Base-by-base conservation (phyloP, 139 green algal species). In the Chlamydomonas asymmetrica region DNA sequence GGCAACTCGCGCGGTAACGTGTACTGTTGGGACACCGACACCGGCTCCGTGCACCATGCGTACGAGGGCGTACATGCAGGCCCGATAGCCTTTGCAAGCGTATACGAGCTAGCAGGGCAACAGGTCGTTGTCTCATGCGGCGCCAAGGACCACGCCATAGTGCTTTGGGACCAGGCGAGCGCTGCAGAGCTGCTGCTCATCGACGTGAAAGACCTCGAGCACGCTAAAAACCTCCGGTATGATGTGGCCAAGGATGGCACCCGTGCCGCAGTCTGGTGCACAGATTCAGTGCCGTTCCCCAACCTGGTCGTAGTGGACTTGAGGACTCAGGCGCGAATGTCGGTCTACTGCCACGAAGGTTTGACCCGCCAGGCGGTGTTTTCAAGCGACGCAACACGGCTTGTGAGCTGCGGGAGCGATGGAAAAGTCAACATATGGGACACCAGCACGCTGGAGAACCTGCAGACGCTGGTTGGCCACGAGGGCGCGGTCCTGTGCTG, bases 221-320 rank as follows among this genome's bases (percentile, higher is more conserved):
- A 83, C 57, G 76, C 81, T n/a, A 87, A 87, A 73, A 87, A 83
- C 68, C 67, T 87, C 34, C 60, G 62, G 25, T 87, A 87, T 63
- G 67, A 82, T 60, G 71, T 87, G 25, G 67, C 75, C 31, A 76
- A 69, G 41, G 81, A 87, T 34, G 76, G 77, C 67, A 80, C 68
- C 7, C 76, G 79, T 45, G 73, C 80, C 73, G 63, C 75, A 40
- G 75, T 70, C 32, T 86, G 80, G 80, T 86, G 80, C 75, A 79
- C 71, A n/a, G 77, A 83, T 64, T 65, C 35, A 7, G 77, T 83
- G 63, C 77, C 77, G 22, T 83, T 83, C 77, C 77, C 77, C 63
- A 83, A 83, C 77, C 77, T 83, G 49, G 68, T 83, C 43, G 74
- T 83, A 52, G 57, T 83, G 34, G 77, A 83, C 71, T 37, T 73